These are phyloP conservation scores for Lizonia empirigonia DNA, from an alignment of 2,329 filamentous ascomycete genomes.

Conservation along the genomic window DNA sequence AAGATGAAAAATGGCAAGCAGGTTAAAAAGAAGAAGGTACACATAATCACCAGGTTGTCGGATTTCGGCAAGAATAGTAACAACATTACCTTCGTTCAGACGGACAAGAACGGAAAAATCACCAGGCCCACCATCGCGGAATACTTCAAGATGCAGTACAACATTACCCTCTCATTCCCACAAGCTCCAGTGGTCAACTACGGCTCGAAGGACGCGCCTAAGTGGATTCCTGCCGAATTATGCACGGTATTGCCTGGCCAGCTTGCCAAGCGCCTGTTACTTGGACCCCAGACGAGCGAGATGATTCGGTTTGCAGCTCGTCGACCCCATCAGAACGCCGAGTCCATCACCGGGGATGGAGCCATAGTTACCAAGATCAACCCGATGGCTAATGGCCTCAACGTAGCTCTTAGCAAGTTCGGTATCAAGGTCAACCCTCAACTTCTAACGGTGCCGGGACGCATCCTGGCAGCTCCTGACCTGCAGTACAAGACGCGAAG, in stretches of 20 bases:
- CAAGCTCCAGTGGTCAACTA: slow-evolving; percentile 40
- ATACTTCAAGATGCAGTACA: slow-evolving; percentile 29
- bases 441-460: slow-evolving; percentile 74
- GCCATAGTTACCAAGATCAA: slow-evolving; percentile 35
- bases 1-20: slow-evolving; percentile 22
- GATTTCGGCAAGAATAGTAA: slow-evolving; percentile 42
- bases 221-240: slow-evolving; percentile 44
- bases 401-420: slow-evolving; percentile 54
- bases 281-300: slow-evolving; percentile 34
- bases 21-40: slow-evolving; percentile 39
- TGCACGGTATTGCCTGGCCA: slow-evolving; percentile 42
- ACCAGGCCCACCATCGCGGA: slow-evolving; percentile 22
- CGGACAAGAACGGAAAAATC: slow-evolving; percentile 18
- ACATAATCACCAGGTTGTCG: slow-evolving; percentile 49
- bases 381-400: slow-evolving; percentile 27
- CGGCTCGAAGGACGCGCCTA: slow-evolving; percentile 26
- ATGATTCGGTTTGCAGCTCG: slow-evolving; percentile 44
- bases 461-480: slow-evolving; percentile 66
- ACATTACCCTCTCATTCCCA: slow-evolving; percentile 26
- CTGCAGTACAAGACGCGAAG: slow-evolving; percentile 61
- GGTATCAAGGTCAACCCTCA: slow-evolving; percentile 65
- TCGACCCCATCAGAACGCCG: slow-evolving; percentile 36
- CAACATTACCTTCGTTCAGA: slow-evolving; percentile 26
- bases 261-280: slow-evolving; percentile 32
- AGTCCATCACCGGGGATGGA: slow-evolving; percentile 36